phyloP scores from a whole-genome alignment of 148 eudicot species.

The Simmondsia chinensis region DNA sequence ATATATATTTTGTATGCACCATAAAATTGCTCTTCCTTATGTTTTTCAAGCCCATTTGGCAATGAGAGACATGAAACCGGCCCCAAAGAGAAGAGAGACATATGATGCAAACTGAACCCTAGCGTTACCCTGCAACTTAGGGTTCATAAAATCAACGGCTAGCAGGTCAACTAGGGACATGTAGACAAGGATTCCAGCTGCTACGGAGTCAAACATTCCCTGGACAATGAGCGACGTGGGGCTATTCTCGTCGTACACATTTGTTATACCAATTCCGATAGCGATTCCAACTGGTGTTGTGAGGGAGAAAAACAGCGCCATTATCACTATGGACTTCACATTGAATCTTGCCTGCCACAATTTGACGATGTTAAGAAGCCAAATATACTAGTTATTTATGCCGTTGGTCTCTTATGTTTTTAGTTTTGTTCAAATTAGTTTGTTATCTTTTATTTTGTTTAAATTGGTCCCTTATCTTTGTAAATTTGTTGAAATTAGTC shows the following conservation, averaged over 20 bases:
- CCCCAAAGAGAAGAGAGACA: conserved; percentile 45
- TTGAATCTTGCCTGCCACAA: no score
- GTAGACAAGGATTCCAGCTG: conserved; percentile 60
- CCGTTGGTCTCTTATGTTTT: no score
- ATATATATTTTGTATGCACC: no score
- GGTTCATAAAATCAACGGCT: conserved; percentile 67
- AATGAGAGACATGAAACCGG: conserved; percentile 47
- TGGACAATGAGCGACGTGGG: conserved; percentile 40
- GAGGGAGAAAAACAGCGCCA: conserved; percentile 57
- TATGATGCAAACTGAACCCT: conserved; percentile 54
- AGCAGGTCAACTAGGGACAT: conserved; percentile 67
- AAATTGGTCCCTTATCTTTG: no score
- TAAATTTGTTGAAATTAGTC: no score
- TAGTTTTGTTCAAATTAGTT: no score
- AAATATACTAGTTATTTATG: no score
- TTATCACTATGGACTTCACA: conserved; percentile 12
- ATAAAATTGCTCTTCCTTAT: no score
- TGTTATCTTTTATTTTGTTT: no score
- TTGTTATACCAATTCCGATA: conserved; percentile 30
- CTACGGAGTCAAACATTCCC: conserved; percentile 46
- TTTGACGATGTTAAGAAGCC: no score
- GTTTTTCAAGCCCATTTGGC: conserved; percentile 64
- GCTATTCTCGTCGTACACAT: conserved; percentile 38
- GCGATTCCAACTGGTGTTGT: conserved; percentile 57
- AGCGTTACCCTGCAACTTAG: conserved; percentile 57